Base-by-base conservation (phyloP, 345 rosid species). In the Eucalyptus cloeziana region DNA sequence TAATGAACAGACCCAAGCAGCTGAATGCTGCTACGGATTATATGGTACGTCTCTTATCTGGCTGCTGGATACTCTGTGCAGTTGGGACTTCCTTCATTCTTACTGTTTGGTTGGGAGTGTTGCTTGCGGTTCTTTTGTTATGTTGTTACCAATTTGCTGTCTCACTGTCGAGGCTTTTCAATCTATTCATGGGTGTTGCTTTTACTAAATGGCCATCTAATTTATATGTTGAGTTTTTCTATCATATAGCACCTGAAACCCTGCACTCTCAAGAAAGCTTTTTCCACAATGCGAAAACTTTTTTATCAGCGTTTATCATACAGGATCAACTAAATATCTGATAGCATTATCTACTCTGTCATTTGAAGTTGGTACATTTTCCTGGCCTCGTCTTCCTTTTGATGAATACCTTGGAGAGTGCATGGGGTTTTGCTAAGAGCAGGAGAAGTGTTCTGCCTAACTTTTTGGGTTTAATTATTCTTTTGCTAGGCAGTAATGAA, bases 1-100 rank as follows among this genome's bases (percentile, higher is more conserved):
- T 91, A 30, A 87, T 97, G 37, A 97, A 97, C 94, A 92, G 94
- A 92, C 93, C 96, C 49, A 94, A 91, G 92, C 97, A 94, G 69
- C 93, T 97, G 87, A 97, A 97, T 94, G 97, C 97, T 52, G 90
- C 94, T 80, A 93, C 93, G 37, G 90, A 56, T 90, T 87, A 87
- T 52, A 97, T 97, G 98, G 99, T 96, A 90, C 87, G 79, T 24
- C n/a, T 85, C 58, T 49, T 31, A 54, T 88, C 71, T 25, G 80
- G 64, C 56, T 14, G 43, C 88, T 16, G 87, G 81, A 80, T 60
- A 69, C 71, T 69, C 86, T 27, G 17, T 45, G 89, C 31, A n/a
- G 40, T 30, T 43, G 13, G 45, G 71, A 49, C 85, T 90, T 89
- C 47, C 44, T 49, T 14, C 22, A n/a, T 13, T 33, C 76, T 87